Base-by-base conservation (phyloP, 2,329 filamentous ascomycete genomes). In the Aspergillus fijiensis region DNA sequence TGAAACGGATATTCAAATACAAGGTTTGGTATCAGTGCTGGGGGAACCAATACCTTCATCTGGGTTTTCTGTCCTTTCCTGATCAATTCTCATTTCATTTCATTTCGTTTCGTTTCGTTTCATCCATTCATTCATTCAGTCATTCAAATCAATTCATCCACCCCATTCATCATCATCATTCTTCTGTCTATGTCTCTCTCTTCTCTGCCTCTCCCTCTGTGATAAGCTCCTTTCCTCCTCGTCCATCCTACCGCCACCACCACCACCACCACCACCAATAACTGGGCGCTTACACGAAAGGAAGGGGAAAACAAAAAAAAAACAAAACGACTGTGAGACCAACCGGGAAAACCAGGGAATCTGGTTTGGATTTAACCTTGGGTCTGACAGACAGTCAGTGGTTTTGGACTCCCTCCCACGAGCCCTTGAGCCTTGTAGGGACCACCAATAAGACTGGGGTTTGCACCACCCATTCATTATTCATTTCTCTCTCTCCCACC, bases 1-100 rank as follows among this genome's bases (percentile, higher is more conserved):
- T 49, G 52, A 58, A 63, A 63, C 60, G 61, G 59, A 65, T 60
- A 56, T 58, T 57, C 55, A 63, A 63, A 66, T 65, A 66, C 65
- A 60, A 67, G 62, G 56, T 55, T 55, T 62, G 62, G 64, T 67
- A 67, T 67, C 58, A 65, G 63, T 49, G 25, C 61, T 47, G 49
- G 12, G 27, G 51, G 33, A 35, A 61, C 11, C 33, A 16, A 35
- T 45, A 58, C 59, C 56, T 56, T 59, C 49, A 57, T 53, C 49
- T 54, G 60, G 33, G 51, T 59, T 54, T 60, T 57, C 47, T 60
- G 56, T 57, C 50, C 52, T 50, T 55, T 58, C 58, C 51, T 58
- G n/a, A 14, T 50, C 57, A 25, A 29, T 29, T 29, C 27, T 51
- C 48, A 50, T 49, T 52, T 55, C 45, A 60, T 49, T 58, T 39